phyloP scores from a whole-genome alignment of 495 filamentous ascomycete genomes.

The Lophiotrema nucula region DNA sequence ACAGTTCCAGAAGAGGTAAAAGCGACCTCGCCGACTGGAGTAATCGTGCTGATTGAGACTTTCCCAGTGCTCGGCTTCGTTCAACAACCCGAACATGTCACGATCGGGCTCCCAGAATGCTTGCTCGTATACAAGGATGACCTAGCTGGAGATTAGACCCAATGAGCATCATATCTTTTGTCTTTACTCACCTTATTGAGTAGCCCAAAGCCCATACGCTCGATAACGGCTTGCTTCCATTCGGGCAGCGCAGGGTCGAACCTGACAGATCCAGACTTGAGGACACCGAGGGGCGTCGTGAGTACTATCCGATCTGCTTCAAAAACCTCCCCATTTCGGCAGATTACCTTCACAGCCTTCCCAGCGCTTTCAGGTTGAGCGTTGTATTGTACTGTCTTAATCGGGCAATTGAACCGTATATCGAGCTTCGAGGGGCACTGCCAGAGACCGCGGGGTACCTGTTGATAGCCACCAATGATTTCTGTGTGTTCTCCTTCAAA shows the following conservation, averaged over 20 bases:
- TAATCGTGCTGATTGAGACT: constrained; percentile 65
- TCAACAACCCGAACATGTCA: constrained; percentile 91
- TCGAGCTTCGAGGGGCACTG: constrained; percentile 74
- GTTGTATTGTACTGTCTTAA: constrained; percentile 66
- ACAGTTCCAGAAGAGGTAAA: constrained; percentile 97
- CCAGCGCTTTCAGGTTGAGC: constrained; percentile 38
- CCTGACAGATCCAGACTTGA: constrained; percentile 71
- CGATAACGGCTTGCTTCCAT: constrained; percentile 79
- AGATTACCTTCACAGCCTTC: constrained; percentile 60
- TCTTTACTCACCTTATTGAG: constrained; percentile 70
- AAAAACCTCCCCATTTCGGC: constrained; percentile 72
- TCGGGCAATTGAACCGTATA: constrained; percentile 67
- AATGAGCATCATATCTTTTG: background rate
- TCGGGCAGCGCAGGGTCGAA: constrained; percentile 83
- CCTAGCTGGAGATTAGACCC: constrained; percentile 37
- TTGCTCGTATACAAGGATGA: constrained; percentile 83
- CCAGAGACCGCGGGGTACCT: constrained; percentile 79
- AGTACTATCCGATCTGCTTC: constrained; percentile 84
- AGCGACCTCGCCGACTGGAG: constrained; percentile 67
- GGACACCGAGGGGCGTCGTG: constrained; percentile 83
- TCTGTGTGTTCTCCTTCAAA: constrained; percentile 92
- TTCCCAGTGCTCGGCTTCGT: constrained; percentile 58
- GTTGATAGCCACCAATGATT: constrained; percentile 89
- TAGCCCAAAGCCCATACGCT: constrained; percentile 87
- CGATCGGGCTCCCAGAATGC: constrained; percentile 90